Percentiles rank a stretch among this genome's conserved stretches.
phyloP scores from a whole-genome alignment of 1,139 yeast genomes.

The Tardiomyces depauwii region DNA sequence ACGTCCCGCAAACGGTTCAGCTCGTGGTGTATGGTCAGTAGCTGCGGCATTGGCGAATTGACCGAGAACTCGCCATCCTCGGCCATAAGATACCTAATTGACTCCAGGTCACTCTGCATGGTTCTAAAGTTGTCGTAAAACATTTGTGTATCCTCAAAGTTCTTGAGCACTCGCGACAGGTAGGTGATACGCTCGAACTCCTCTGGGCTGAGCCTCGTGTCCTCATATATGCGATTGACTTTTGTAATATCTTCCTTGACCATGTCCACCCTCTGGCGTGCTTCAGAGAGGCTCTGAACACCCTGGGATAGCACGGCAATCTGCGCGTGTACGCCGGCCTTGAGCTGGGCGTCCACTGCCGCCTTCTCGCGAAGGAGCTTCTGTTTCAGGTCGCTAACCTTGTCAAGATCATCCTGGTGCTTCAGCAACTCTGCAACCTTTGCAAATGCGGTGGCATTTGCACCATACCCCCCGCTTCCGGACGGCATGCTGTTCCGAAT shows the following conservation, averaged over 20 bases:
- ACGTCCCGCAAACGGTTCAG: slow-evolving; percentile 67
- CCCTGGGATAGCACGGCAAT: slow-evolving; percentile 34
- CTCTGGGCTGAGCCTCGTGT: slow-evolving; percentile 23
- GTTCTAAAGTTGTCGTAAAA: slow-evolving; percentile 53
- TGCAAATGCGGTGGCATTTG: slow-evolving; percentile 8
- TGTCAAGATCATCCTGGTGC: slow-evolving; percentile 39
- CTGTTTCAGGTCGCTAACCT: slow-evolving; percentile 42
- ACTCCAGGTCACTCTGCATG: slow-evolving; percentile 40
- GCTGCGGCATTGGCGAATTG: slow-evolving; percentile 46
- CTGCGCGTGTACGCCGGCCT: slow-evolving; percentile 51
- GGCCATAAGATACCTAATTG: slow-evolving; percentile 44
- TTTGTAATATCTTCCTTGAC: slow-evolving; percentile 22
- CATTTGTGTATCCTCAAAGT: slow-evolving; percentile 55
- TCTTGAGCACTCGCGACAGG: slow-evolving; percentile 58
- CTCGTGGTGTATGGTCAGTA: slow-evolving; percentile 58
- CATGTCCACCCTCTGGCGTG: slow-evolving; percentile 19
- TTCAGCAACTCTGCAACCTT: slow-evolving; percentile 21
- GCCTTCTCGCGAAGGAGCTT: slow-evolving; percentile 61
- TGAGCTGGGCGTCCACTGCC: slow-evolving; percentile 59
- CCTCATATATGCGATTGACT: slow-evolving; percentile 6
- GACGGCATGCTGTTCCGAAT: not conserved
- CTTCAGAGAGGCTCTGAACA: slow-evolving; percentile 19
- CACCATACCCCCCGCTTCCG: not conserved
- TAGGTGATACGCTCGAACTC: slow-evolving; percentile 50
- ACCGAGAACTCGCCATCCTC: slow-evolving; percentile 37